A percentile compares a stretch with the other conserved stretches of the same genome.
Evolutionary conservation across 2,329 filamentous ascomycete species (phyloP).

Genomic region (Corinectria fuckeliana): DNA sequence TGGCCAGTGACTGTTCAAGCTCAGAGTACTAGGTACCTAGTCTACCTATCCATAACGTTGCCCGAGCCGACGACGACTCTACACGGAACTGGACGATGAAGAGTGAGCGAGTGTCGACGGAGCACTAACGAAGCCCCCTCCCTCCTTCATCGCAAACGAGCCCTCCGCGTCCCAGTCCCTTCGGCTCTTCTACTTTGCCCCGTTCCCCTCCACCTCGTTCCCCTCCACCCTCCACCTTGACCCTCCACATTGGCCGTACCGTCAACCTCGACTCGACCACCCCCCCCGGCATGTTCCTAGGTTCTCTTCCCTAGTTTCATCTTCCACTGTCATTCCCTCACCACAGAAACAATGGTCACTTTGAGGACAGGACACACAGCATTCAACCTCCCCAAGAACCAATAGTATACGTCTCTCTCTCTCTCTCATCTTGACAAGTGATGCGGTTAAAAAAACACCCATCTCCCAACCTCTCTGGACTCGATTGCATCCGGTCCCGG

Average conservation of each 20-base stretch:
- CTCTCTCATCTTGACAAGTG: neutral
- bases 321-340: conserved; percentile 6
- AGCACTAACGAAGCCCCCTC: conserved; percentile 7
- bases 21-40: too few species aligned
- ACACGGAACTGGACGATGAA: neutral
- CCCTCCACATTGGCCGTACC: neutral
- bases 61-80: neutral
- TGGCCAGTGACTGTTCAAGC: conserved; percentile 11
- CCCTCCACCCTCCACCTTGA: conserved; percentile 14
- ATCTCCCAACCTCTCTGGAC: neutral
- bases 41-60: conserved; percentile 6
- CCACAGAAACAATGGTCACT: neutral
- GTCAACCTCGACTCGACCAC: neutral
- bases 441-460: too few species aligned
- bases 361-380: neutral
- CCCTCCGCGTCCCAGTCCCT: conserved; percentile 8
- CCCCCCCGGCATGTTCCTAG: conserved; percentile 12
- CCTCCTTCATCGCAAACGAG: neutral
- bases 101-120: conserved; percentile 2
- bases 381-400: neutral
- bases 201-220: conserved; percentile 9
- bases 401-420: neutral
- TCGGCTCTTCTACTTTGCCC: neutral
- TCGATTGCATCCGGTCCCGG: neutral
- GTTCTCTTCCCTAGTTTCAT: conserved; percentile 5